phyloP scores from a whole-genome alignment of 1,284 basidiomycete genomes.

The Amylostereum chailletii region DNA sequence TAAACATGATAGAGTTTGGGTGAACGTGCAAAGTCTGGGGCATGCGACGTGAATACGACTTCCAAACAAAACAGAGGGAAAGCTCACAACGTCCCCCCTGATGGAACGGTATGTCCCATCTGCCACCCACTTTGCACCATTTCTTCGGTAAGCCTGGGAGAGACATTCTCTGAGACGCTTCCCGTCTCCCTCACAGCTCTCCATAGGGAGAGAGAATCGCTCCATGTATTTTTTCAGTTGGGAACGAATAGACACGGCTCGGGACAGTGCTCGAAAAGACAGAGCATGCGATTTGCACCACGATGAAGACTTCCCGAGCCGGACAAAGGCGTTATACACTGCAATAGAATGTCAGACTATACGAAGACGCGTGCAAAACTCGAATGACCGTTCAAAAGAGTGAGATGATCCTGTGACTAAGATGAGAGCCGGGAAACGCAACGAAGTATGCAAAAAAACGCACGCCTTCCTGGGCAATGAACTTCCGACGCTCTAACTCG shows the following conservation, averaged over 20 bases:
- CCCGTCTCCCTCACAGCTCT: constrained; percentile 81
- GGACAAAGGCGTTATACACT: constrained; percentile 90
- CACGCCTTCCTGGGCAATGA: constrained; percentile 95
- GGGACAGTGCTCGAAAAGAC: constrained; percentile 87
- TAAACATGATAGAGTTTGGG: constrained; percentile 92
- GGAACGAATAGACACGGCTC: constrained; percentile 85
- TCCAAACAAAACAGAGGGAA: not conserved
- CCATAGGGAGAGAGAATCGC: constrained; percentile 69
- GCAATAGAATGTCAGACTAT: constrained; percentile 8
- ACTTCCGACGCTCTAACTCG: constrained; percentile 87
- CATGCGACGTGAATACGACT: constrained; percentile 2
- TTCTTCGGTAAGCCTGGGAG: constrained; percentile 89
- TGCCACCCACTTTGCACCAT: constrained; percentile 82
- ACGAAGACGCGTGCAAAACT: constrained; percentile 2
- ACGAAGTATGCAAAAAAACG: constrained; percentile 13
- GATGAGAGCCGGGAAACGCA: constrained; percentile 1
- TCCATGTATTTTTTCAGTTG: constrained; percentile 92
- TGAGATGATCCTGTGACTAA: constrained; percentile 74
- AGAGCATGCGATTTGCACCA: constrained; percentile 94
- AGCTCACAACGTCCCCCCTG: constrained; percentile 68
- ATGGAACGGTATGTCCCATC: constrained; percentile 88
- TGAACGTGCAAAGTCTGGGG: constrained; percentile 81
- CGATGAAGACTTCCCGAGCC: constrained; percentile 71
- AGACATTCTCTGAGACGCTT: constrained; percentile 77
- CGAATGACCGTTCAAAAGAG: constrained; percentile 74